Base-by-base conservation (phyloP, 2,329 filamentous ascomycete species). In the Cercospora canescens region DNA sequence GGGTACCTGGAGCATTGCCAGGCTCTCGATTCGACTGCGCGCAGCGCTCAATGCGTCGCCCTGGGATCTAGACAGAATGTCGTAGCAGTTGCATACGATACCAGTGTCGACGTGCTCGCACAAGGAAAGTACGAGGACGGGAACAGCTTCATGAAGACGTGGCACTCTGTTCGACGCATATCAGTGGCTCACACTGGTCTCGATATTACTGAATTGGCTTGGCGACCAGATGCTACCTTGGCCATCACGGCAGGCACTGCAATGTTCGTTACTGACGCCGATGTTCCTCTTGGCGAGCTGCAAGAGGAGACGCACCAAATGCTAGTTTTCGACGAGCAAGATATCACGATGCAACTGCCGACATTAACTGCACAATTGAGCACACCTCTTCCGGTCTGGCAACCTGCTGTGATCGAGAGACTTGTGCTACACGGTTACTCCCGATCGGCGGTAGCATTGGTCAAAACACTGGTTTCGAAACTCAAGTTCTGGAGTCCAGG, bases 201-300 rank as follows among this genome's bases (percentile, higher is more conserved):
- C 3, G 6, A 62, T 0, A 69, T 76, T 41, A 63, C 52, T 7
- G 66, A 54, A n/a, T 45, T 75, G 9, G 67, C 66, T 16, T 99
- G 95, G 95, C 82, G 97, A 12, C 88, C 89, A 30, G 89, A 91
- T 73, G 94, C 94, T 0, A 89, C 94, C 73, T 84, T 99, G 12
- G 89, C 96, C 6, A 89, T 98, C 63, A 94, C 93, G 1, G 89
- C 93, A 7, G 95, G 95, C 0, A 97, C 97, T 75, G 94, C 97
- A 75, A 83, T 99, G 12, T 94, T 97, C 76, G 84, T 96, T 6
- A 90, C 94, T 75, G 91, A 92, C 72, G 88, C 94, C 66, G 83
- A 87, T n/a, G 87, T 96, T 26, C 86, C 89, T 63, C 85, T 85
- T 0, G 86, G 88, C 66, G 84, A 86, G 8, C 79, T 91, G 9